A percentile compares a stretch with the other conserved stretches of the same genome.
Evolutionary conservation across 495 filamentous ascomycete species (phyloP).

Genomic region (Chaetomidium leptoderma): DNA sequence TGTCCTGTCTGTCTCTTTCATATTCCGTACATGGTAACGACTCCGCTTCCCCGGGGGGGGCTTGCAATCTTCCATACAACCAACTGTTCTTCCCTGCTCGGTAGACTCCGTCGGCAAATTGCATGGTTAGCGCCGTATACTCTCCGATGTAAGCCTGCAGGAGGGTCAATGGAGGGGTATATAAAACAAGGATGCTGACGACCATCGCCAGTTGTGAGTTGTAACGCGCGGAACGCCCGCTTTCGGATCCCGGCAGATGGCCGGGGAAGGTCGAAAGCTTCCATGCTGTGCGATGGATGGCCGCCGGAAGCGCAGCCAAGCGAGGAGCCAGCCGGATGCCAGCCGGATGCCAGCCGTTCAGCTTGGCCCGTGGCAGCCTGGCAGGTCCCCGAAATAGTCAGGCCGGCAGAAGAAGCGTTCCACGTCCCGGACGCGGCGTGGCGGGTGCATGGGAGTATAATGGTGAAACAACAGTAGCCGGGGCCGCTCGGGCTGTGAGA

Average conservation of each 20-base stretch:
- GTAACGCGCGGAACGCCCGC: constrained; percentile 6
- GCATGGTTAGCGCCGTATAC: neutral
- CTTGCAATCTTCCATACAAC: constrained; percentile 5
- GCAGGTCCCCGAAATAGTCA: constrained; percentile 10
- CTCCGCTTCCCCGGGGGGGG: constrained; percentile 2
- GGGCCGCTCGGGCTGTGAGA: neutral
- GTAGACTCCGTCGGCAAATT: constrained; percentile 17
- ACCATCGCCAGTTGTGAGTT: constrained; percentile 7
- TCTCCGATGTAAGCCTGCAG: neutral
- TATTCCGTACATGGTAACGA: neutral
- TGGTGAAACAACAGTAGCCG: constrained; percentile 14
- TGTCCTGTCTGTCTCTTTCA: neutral
- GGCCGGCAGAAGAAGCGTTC: constrained; percentile 3
- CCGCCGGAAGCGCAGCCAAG: constrained; percentile 1
- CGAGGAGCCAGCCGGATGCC: neutral
- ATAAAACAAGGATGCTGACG: constrained; percentile 11
- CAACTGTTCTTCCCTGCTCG: neutral
- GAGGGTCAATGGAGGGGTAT: neutral
- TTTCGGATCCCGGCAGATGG: constrained; percentile 24
- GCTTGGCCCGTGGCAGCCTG: neutral
- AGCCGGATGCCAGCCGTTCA: neutral
- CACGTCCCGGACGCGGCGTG: neutral
- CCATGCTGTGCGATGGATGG: constrained; percentile 6
- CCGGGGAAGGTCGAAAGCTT: neutral
- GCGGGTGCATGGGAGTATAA: neutral